Evolutionary conservation across 106 monocot genomes (phyloP), one percentile per base, ranked within the genome.

Genomic region (Narthecium ossifragum): DNA sequence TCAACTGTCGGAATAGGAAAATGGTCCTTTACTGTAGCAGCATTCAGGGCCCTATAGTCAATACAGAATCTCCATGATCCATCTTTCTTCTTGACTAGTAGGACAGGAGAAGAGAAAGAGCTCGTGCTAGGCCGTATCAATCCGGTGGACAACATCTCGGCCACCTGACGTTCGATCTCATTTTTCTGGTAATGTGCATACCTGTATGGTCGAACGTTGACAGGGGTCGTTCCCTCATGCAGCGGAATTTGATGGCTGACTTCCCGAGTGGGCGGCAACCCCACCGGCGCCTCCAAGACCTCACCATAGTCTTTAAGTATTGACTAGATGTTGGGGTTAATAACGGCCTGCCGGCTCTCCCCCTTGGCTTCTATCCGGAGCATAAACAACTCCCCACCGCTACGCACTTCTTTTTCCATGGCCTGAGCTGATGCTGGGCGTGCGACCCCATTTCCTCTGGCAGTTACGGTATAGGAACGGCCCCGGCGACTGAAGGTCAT

Each of bases 61-160:
- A 2, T 9, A 20, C 21, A 50, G 49, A 50, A 50, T 4, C 49
- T 22, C 49, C 49, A 50, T 8, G 49, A 20, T 11, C 24, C 49
- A 25, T 50, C 49, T 8, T 50, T 50, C 49, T 50, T 50, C 49
- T 25, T 50, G n/a, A 50, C 49, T 3, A 50, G 21, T 8, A 50
- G 1, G 2, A 50, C 49, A 20, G 24, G 49, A n/a, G 18, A 50
- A 20, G 49, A 25, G 24, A 22, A 23, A 1, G 49, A 8, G 20
- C 49, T 50, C 2, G 6, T 50, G 49, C 49, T 22, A 3, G 18
- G 49, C 24, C 2, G 2, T 1, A 50, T 50, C 1, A 50, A 2
- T 8, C 24, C 8, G 2, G 13, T 21, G 2, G 1, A 1, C n/a
- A 50, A 25, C 18, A 50, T 50, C 21, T 50, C 8, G 1, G 1